These are phyloP conservation scores for Neoascochyta sp. DNA, from an alignment of 2,329 filamentous ascomycete species.

Conservation along the genomic window DNA sequence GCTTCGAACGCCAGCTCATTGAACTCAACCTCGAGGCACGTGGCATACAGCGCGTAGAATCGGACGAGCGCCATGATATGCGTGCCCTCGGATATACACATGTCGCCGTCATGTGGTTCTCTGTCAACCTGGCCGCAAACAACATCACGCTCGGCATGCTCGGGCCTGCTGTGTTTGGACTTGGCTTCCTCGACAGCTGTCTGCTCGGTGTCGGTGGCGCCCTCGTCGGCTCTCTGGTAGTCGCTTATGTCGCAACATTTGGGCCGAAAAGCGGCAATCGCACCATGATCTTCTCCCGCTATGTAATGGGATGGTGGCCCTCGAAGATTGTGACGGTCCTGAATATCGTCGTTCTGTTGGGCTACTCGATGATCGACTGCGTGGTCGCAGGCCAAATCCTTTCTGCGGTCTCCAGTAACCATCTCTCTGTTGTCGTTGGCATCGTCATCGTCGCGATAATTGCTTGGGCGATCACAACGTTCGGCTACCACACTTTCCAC, in stretches of 20 bases:
- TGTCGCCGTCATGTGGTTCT: slow-evolving; percentile 58
- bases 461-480: slow-evolving; percentile 61
- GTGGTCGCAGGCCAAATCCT: slow-evolving; percentile 67
- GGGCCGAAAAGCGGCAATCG: slow-evolving; percentile 59
- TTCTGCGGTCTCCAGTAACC: slow-evolving; percentile 59
- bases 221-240: slow-evolving; percentile 52
- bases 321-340: slow-evolving; percentile 61
- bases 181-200: slow-evolving; percentile 56
- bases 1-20: slow-evolving; percentile 42
- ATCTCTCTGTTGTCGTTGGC: slow-evolving; percentile 61
- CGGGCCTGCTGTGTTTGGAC: slow-evolving; percentile 55
- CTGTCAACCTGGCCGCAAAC: slow-evolving; percentile 60
- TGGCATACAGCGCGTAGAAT: slow-evolving; percentile 57
- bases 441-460: slow-evolving; percentile 63
- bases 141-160: slow-evolving; percentile 64
- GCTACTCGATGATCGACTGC: slow-evolving; percentile 61
- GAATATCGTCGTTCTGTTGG: slow-evolving; percentile 60
- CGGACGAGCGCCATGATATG: slow-evolving; percentile 53
- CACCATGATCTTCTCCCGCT: slow-evolving; percentile 58
- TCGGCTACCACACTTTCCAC: slow-evolving; percentile 66
- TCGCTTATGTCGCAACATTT: slow-evolving; percentile 60
- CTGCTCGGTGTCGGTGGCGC: slow-evolving; percentile 57
- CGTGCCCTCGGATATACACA: slow-evolving; percentile 54
- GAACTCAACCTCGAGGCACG: slow-evolving; percentile 57
- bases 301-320: slow-evolving; percentile 64